Percentiles rank a stretch among this genome's conserved stretches.
Conservation (phyloP, 2,329 filamentous ascomycete genomes). For the Cercospora citrullina region DNA sequence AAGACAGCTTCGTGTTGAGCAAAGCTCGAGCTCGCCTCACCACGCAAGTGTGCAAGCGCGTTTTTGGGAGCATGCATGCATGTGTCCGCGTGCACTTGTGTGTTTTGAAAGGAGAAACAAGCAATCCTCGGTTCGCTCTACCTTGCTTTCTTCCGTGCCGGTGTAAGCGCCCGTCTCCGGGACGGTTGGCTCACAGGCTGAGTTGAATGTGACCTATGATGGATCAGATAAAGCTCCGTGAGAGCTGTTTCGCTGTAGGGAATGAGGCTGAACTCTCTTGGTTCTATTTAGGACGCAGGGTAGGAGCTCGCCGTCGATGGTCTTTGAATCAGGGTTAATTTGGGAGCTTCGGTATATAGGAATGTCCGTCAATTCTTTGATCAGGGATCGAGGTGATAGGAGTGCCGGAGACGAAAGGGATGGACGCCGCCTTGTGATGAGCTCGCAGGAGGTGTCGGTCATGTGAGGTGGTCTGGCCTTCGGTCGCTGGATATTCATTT, state of each 20-base stretch:
- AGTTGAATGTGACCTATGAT: background rate
- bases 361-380: background rate
- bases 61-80: background rate
- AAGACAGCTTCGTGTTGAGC: background rate
- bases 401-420: background rate
- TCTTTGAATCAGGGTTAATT: background rate
- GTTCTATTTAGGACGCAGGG: background rate
- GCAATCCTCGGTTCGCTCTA: background rate
- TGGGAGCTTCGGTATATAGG: background rate
- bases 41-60: background rate
- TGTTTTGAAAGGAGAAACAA: background rate
- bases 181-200: background rate
- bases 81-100: background rate
- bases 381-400: background rate
- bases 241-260: background rate
- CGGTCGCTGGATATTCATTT: background rate
- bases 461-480: conserved; percentile 1
- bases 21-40: background rate
- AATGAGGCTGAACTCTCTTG: conserved; percentile 2
- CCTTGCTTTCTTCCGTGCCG: background rate
- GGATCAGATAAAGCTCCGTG: background rate
- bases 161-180: background rate
- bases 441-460: background rate
- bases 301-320: conserved; percentile 3
- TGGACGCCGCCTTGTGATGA: conserved; percentile 2